A percentile compares a stretch with the other conserved stretches of the same genome.
Conservation (phyloP, 805 yeast species). For the Zygosaccharomyces rouxii region DNA sequence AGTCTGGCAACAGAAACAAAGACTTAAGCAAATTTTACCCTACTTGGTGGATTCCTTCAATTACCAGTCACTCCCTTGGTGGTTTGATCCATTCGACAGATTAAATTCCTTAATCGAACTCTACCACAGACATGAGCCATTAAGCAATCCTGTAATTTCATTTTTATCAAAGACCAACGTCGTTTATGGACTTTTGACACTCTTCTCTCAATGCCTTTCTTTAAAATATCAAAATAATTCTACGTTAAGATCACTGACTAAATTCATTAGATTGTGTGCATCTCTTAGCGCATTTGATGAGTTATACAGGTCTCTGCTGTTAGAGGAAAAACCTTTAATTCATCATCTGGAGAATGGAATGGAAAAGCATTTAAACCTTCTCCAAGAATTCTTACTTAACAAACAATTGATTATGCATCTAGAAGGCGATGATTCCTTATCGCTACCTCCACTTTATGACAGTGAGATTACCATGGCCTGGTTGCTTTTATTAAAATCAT, state of each 20-base stretch:
- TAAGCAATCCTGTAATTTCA: constrained; percentile 25
- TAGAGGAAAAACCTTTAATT: constrained; percentile 22
- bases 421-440: neutral
- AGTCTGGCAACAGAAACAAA: constrained; percentile 15
- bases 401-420: constrained; percentile 12
- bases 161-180: constrained; percentile 25
- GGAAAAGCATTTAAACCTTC: constrained; percentile 20
- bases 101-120: constrained; percentile 20
- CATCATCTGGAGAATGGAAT: constrained; percentile 23
- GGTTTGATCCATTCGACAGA: constrained; percentile 32
- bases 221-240: constrained; percentile 16
- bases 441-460: constrained; percentile 27
- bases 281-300: constrained; percentile 30
- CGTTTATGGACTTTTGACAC: constrained; percentile 22
- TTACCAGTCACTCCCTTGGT: constrained; percentile 27
- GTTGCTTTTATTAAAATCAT: constrained; percentile 32
- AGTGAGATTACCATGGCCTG: constrained; percentile 25
- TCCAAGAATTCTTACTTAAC: constrained; percentile 21
- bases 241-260: constrained; percentile 18
- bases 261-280: constrained; percentile 29
- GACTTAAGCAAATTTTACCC: constrained; percentile 23
- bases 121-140: constrained; percentile 24
- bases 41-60: constrained; percentile 26
- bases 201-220: constrained; percentile 24
- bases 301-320: constrained; percentile 21